A percentile compares a stretch with the other conserved stretches of the same genome.
Conservation (phyloP, 1,284 basidiomycete genomes). For the Ustilago trichophora region DNA sequence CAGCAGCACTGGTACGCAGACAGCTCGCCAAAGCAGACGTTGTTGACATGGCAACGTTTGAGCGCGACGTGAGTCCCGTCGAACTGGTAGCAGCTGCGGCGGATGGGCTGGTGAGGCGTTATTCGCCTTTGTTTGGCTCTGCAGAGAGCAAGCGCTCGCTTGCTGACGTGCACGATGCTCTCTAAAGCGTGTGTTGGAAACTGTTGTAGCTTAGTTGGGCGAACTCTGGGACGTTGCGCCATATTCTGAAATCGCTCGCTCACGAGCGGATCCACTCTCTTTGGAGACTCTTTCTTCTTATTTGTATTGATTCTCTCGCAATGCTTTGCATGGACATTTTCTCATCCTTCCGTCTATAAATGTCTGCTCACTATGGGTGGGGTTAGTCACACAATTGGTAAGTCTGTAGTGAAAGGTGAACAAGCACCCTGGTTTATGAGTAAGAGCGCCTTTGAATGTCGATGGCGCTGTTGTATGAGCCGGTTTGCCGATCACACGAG, state of each 20-base stretch:
- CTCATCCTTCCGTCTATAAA: not conserved
- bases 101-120: slow-evolving; percentile 21
- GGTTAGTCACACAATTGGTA: no score
- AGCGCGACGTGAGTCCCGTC: slow-evolving; percentile 19
- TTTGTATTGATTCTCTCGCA: slow-evolving; percentile 7
- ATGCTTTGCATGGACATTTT: slow-evolving; percentile 34
- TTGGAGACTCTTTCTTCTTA: not conserved
- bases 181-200: no score
- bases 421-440: no score
- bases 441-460: no score
- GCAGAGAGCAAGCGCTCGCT: slow-evolving; percentile 1
- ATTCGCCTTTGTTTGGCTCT: slow-evolving; percentile 2
- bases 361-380: slow-evolving; percentile 1
- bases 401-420: no score
- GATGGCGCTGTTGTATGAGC: no score
- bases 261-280: no score
- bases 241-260: no score
- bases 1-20: slow-evolving; percentile 8
- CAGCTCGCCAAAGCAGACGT: slow-evolving; percentile 16
- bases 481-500: no score
- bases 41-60: slow-evolving; percentile 10
- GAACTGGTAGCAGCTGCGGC: slow-evolving; percentile 29
- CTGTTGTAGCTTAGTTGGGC: no score
- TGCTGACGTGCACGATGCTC: slow-evolving; percentile 26
- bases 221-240: no score